These are phyloP conservation scores for Zoysia pacifica DNA, from an alignment of 176 grass and related monocot genomes.

Conservation along the genomic window DNA sequence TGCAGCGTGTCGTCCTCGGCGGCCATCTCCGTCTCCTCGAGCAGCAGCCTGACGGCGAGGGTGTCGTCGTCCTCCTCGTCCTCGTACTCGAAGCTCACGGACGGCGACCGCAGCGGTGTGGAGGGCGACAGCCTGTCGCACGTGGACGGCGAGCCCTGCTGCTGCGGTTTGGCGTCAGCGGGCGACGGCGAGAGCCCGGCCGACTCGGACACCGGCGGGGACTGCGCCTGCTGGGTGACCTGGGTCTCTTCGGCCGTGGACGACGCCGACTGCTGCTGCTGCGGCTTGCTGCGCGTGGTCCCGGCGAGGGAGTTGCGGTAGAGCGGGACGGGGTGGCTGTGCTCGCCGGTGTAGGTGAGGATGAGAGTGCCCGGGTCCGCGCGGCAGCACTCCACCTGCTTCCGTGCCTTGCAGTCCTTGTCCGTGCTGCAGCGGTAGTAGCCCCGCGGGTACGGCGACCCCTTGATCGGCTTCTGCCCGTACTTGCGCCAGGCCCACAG, in stretches of 20 bases:
- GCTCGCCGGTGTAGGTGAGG: constrained; percentile 80
- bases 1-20: constrained; percentile 37
- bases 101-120: constrained; percentile 24
- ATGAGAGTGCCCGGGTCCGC: constrained; percentile 50
- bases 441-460: constrained; percentile 77
- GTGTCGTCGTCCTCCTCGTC: constrained; percentile 48
- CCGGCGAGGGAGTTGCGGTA: constrained; percentile 85
- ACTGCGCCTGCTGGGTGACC: not conserved
- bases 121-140: constrained; percentile 13
- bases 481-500: constrained; percentile 95
- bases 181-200: not conserved
- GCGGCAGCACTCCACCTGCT: constrained; percentile 81
- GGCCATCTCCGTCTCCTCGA: constrained; percentile 48
- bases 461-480: constrained; percentile 97
- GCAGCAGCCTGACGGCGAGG: not conserved
- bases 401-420: constrained; percentile 69
- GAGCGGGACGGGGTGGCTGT: constrained; percentile 65
- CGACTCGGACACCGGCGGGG: not conserved
- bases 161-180: not conserved
- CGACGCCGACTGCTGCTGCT: not conserved
- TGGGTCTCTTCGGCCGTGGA: not conserved
- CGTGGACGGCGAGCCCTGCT: not conserved
- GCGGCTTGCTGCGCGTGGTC: constrained; percentile 56
- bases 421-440: constrained; percentile 91
- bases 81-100: constrained; percentile 39